Evolutionary conservation across 2,329 filamentous ascomycete genomes (phyloP).

Genomic region (Cryphonectria carpinicola): DNA sequence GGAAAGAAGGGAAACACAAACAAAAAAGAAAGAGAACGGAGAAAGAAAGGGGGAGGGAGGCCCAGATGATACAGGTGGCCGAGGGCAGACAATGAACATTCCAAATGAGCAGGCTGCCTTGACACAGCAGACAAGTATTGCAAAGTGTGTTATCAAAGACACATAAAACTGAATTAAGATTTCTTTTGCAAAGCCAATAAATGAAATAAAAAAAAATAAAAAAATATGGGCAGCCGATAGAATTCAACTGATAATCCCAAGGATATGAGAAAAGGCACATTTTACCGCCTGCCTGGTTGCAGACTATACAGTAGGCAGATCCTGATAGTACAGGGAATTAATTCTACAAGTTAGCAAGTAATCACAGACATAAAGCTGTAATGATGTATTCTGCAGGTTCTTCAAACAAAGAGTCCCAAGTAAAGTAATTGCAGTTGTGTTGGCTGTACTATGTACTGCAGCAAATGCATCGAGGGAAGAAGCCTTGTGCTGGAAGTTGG

Average conservation of each 20-base stretch:
- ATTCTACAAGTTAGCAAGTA: too few relatives aligned
- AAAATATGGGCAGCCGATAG: too few relatives aligned
- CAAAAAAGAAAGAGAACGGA: not conserved
- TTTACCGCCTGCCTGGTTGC: not conserved
- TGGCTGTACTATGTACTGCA: not conserved
- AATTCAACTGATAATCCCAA: not conserved
- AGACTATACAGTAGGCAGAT: not conserved
- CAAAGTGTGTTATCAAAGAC: not conserved
- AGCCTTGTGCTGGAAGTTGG: not conserved
- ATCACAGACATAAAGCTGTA: not conserved
- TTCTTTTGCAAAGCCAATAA: not conserved
- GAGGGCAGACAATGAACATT: not conserved
- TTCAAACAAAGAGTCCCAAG: not conserved
- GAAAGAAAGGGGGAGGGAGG: not conserved
- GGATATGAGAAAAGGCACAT: not conserved
- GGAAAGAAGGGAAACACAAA: too few relatives aligned
- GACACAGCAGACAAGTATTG: not conserved
- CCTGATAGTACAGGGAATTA: too few relatives aligned
- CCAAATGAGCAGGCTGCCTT: not conserved
- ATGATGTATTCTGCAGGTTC: too few relatives aligned
- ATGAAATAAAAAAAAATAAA: too few relatives aligned
- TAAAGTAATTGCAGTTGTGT: not conserved
- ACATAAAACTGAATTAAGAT: not conserved
- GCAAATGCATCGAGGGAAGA: not conserved
- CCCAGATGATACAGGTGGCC: not conserved